Evolutionary conservation across 2,329 filamentous ascomycete genomes (phyloP).

Genomic region (Tolypocladium amazonense): DNA sequence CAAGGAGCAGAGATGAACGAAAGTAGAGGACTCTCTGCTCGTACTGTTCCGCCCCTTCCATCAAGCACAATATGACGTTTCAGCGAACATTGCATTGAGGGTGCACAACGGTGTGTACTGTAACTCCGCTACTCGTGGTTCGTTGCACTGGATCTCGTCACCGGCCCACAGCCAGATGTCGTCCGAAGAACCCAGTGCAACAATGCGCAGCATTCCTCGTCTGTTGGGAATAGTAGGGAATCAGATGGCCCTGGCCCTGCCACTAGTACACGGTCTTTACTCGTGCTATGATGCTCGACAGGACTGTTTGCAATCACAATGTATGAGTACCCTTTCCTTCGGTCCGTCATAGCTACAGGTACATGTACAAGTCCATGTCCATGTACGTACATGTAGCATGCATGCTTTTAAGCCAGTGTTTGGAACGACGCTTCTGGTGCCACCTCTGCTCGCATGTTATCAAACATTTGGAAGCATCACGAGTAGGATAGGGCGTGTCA

Average conservation of each 20-base stretch:
- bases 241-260: neutral
- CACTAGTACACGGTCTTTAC: neutral
- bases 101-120: neutral
- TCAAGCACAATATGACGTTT: neutral
- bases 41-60: neutral
- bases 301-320: too few species aligned
- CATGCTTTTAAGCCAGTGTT: too few species aligned
- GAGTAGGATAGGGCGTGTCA: too few species aligned
- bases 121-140: neutral
- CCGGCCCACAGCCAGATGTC: neutral
- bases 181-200: neutral
- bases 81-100: neutral
- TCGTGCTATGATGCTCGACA: neutral
- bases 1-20: neutral
- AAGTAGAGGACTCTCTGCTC: neutral
- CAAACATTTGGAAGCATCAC: neutral
- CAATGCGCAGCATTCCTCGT: neutral
- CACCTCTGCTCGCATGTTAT: neutral
- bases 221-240: neutral
- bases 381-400: too few species aligned
- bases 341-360: too few species aligned
- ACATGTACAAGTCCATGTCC: too few species aligned
- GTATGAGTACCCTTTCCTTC: too few species aligned
- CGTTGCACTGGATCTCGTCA: neutral
- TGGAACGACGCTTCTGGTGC: neutral